Percentiles rank a stretch among this genome's conserved stretches.
Evolutionary conservation across 441 rosid genomes (phyloP).

Genomic region (Biscutella auriculata): DNA sequence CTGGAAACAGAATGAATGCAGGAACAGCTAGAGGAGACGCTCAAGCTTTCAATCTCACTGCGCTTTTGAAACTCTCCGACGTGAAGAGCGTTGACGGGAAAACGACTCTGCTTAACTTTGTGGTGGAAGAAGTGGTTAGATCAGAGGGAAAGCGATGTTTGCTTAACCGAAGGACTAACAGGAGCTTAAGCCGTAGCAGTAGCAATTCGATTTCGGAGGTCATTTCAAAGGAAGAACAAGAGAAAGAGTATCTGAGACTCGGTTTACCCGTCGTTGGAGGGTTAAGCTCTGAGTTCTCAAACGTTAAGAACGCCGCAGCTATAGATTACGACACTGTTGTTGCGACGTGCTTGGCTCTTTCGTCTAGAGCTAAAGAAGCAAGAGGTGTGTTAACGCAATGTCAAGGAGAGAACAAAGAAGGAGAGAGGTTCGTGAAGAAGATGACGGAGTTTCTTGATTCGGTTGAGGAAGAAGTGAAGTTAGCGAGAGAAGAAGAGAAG

Average conservation of each 20-base stretch:
- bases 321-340: slow-evolving; percentile 44
- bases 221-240: slow-evolving; percentile 38
- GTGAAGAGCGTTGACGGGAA: slow-evolving; percentile 75
- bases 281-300: slow-evolving; percentile 54
- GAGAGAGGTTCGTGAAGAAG: slow-evolving; percentile 36
- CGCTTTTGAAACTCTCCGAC: slow-evolving; percentile 68
- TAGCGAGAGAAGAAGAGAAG: slow-evolving; percentile 36
- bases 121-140: slow-evolving; percentile 70
- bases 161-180: slow-evolving; percentile 22
- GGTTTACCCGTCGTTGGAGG: slow-evolving; percentile 86
- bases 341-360: slow-evolving; percentile 39
- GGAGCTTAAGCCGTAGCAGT: slow-evolving; percentile 29
- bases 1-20: slow-evolving; percentile 90
- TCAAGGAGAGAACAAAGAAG: slow-evolving; percentile 26
- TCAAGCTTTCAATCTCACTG: slow-evolving; percentile 65
- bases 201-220: slow-evolving; percentile 22
- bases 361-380: slow-evolving; percentile 36
- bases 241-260: slow-evolving; percentile 51
- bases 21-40: slow-evolving; percentile 94
- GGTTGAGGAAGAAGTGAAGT: slow-evolving; percentile 47
- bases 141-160: slow-evolving; percentile 64
- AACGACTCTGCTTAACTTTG: slow-evolving; percentile 80
- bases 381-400: slow-evolving; percentile 26
- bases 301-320: slow-evolving; percentile 66
- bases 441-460: slow-evolving; percentile 51